Base-by-base conservation (phyloP, 179 eudicot genomes). In the Silene vulgaris region DNA sequence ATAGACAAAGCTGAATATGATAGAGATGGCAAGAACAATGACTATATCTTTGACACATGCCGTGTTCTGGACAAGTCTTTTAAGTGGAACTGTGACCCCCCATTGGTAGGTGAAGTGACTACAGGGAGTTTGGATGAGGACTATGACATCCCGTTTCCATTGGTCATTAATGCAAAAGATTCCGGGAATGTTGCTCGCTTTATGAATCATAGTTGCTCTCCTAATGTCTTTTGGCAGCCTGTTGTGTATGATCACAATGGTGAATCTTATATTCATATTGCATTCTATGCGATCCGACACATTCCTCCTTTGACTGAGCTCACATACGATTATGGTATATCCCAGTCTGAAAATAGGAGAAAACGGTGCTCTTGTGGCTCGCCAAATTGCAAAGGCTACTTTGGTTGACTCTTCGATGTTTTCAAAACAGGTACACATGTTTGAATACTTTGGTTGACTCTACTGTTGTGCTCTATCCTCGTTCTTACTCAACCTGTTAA, bases 201-300 rank as follows among this genome's bases (percentile, higher is more conserved):
- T 54, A 81, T 81, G 76, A 81, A 81, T 77, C 84, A 81, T 37
- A 78, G 84, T 61, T 91, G 92, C 63, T 86, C 87, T 60, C 97
- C 97, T 5, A 89, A 82, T 75, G 87, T 91, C 57, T 85, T 77
- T 74, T 89, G 94, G 97, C 89, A 86, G 83, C 91, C 92, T 11
- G 75, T 88, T 81, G 66, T 89, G 64, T 86, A 90, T 21, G 94
- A 86, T 72, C 80, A 73, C 74, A 79, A 81, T 40, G 84, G 84
- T 6, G 81, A 77, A 71, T 81, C 84, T 40, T 76, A 64, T 48
- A 48, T 81, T 30, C 84, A 78, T 77, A 77, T 81, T 63, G 84
- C 84, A 8, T 81, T 81, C 69, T 81, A 62, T 77, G 84, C 84
- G 9, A 71, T 78, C 57, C 79, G 70, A 43, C 84, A 81, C 76